Conservation (phyloP, 352 stramenopile species). For the Pythium scleroteichum region DNA sequence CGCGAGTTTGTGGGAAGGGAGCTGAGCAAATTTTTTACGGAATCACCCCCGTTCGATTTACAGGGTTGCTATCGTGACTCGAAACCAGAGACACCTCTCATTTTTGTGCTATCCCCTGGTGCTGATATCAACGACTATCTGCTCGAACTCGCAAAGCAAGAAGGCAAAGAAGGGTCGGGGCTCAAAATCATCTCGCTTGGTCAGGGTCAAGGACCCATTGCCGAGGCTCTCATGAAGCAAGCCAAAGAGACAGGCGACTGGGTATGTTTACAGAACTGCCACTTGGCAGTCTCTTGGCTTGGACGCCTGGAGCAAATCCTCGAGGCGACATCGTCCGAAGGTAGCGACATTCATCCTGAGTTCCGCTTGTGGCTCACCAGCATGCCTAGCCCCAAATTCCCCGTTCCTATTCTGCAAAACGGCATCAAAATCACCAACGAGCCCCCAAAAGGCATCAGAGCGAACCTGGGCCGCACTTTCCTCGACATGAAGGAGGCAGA, state of each 20-base stretch:
- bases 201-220: conserved; percentile 92
- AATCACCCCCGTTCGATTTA: conserved; percentile 93
- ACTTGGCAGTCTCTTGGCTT: conserved; percentile 91
- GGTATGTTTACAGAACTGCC: conserved; percentile 95
- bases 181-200: conserved; percentile 94
- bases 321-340: conserved; percentile 57
- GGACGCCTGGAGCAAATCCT: conserved; percentile 88
- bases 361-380: conserved; percentile 95
- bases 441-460: conserved; percentile 89
- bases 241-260: conserved; percentile 90
- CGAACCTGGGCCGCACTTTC: conserved; percentile 93
- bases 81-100: conserved; percentile 89
- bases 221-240: conserved; percentile 90
- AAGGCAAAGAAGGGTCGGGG: conserved; percentile 84
- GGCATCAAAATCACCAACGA: conserved; percentile 97
- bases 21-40: conserved; percentile 85
- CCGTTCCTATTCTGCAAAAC: conserved; percentile 93
- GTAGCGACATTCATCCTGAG: conserved; percentile 76
- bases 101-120: conserved; percentile 93
- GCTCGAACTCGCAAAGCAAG: conserved; percentile 86
- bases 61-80: conserved; percentile 91
- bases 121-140: conserved; percentile 95
- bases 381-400: conserved; percentile 90
- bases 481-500: conserved; percentile 91
- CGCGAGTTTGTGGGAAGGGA: conserved; percentile 80